Conservation (phyloP, 1,139 yeast genomes). For the Keqinozyma sinolaborantium region DNA sequence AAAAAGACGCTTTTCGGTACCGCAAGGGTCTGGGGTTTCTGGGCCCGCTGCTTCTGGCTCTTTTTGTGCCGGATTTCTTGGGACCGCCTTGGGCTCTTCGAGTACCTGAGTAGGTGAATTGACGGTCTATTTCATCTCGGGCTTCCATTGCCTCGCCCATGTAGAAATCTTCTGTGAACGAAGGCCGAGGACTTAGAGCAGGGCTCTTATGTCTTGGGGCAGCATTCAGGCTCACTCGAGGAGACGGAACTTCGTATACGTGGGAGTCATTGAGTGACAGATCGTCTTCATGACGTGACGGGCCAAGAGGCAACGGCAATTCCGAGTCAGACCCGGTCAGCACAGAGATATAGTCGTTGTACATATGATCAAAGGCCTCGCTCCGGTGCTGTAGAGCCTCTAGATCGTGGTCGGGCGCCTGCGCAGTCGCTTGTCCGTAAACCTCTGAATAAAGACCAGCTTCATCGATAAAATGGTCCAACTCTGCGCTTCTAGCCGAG, state of each 20-base stretch:
- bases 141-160: not conserved
- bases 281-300: no score
- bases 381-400: conserved; percentile 6
- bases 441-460: conserved; percentile 9
- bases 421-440: conserved; percentile 4
- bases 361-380: conserved; percentile 7
- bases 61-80: not conserved
- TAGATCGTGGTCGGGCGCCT: not conserved
- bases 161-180: not conserved
- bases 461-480: conserved; percentile 6
- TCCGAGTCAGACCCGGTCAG: conserved; percentile 8
- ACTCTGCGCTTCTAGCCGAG: not conserved
- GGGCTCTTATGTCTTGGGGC: no score
- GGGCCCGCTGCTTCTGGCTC: not conserved
- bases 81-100: not conserved
- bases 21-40: not conserved
- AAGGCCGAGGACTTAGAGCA: no score
- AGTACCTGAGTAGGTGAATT: not conserved
- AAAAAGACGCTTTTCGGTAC: not conserved
- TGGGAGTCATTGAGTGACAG: no score
- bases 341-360: conserved; percentile 7
- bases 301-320: no score
- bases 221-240: no score
- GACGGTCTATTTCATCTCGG: not conserved
- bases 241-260: no score